These are phyloP conservation scores for Rhynchosporium graminicola DNA, from an alignment of 2,329 filamentous ascomycete genomes.

Conservation along the genomic window DNA sequence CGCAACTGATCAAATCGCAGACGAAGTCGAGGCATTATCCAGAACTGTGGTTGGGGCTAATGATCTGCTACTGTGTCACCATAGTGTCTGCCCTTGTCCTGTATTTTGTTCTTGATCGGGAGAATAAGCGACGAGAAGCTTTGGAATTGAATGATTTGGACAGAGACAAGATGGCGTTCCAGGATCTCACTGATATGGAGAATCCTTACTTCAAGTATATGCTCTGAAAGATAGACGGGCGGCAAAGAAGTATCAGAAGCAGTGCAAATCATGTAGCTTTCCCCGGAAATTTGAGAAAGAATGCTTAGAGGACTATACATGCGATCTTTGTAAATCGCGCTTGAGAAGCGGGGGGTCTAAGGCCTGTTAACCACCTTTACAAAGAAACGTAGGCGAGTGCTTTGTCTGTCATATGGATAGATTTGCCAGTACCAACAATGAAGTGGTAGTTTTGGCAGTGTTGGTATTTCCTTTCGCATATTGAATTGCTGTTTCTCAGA, in stretches of 20 bases:
- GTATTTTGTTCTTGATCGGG: constrained; percentile 59
- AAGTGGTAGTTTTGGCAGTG: too few species aligned
- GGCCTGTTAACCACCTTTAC: too few species aligned
- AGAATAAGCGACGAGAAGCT: constrained; percentile 55
- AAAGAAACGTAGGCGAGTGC: too few species aligned
- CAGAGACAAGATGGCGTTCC: constrained; percentile 64
- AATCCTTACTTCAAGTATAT: constrained; percentile 66
- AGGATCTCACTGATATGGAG: constrained; percentile 68
- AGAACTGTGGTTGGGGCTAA: constrained; percentile 68
- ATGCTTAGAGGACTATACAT: too few species aligned
- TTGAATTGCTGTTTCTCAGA: too few species aligned
- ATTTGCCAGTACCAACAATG: too few species aligned
- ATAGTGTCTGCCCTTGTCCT: constrained; percentile 57
- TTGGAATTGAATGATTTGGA: constrained; percentile 59
- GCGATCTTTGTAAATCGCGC: too few species aligned
- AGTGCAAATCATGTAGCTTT: neutral
- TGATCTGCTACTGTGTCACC: constrained; percentile 69
- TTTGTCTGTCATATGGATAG: too few species aligned
- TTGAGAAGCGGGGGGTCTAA: too few species aligned
- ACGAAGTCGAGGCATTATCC: constrained; percentile 69
- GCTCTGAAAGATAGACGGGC: constrained; percentile 8
- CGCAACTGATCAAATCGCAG: constrained; percentile 68
- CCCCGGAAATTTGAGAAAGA: neutral
- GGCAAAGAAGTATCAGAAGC: neutral
- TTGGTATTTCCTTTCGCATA: too few species aligned